Conservation (phyloP, 129 eudicot genomes). For the Centaurea solstitialis region DNA sequence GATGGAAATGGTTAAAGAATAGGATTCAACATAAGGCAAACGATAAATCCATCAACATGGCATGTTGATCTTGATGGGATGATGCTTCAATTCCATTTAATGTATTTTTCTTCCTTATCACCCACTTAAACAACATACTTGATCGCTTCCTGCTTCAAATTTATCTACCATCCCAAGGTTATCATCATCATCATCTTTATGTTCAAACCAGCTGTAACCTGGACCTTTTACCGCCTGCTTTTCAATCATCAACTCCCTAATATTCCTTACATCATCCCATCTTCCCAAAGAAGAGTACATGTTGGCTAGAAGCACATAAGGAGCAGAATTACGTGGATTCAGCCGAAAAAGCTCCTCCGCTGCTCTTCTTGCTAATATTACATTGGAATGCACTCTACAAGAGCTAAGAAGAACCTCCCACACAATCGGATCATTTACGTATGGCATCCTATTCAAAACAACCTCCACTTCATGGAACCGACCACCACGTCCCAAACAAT, state of each 20-base stretch:
- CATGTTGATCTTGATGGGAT: not conserved
- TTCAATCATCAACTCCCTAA: constrained; percentile 56
- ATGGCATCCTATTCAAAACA: constrained; percentile 53
- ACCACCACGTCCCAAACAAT: constrained; percentile 81
- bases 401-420: constrained; percentile 91
- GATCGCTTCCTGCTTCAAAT: constrained; percentile 17
- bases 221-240: constrained; percentile 60
- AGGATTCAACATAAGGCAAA: not conserved
- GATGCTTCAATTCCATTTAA: not conserved
- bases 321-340: constrained; percentile 61
- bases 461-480: constrained; percentile 74
- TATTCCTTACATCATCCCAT: constrained; percentile 73
- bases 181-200: constrained; percentile 25
- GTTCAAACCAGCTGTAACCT: constrained; percentile 75
- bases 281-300: constrained; percentile 76
- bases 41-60: not conserved
- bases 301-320: constrained; percentile 87
- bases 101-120: constrained; percentile 11
- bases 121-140: constrained; percentile 15
- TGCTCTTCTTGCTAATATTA: constrained; percentile 61
- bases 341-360: constrained; percentile 64
- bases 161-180: constrained; percentile 1
- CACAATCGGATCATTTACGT: constrained; percentile 57
- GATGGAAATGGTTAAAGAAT: constrained; percentile 36
- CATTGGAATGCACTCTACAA: constrained; percentile 72